Percentiles rank a stretch among this genome's conserved stretches.
These are phyloP conservation scores for Excoecaria cochinchinensis DNA, from an alignment of 345 rosid species.

Conservation along the genomic window DNA sequence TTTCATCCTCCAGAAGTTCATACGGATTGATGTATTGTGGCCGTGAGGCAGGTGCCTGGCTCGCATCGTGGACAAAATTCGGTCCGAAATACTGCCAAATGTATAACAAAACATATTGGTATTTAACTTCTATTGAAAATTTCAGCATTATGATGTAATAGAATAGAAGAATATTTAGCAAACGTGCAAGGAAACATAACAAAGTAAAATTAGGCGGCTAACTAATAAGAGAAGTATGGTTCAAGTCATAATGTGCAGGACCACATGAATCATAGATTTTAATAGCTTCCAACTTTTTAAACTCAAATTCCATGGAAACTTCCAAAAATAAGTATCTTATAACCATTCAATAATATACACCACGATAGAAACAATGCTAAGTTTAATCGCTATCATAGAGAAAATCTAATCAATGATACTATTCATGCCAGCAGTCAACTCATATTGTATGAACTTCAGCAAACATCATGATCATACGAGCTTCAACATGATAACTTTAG, in stretches of 20 bases:
- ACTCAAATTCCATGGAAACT: neutral
- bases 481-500: neutral
- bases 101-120: slow-evolving; percentile 12
- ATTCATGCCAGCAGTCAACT: neutral
- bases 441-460: neutral
- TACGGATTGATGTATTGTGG: slow-evolving; percentile 71
- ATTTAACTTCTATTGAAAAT: neutral
- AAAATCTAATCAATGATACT: neutral
- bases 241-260: neutral
- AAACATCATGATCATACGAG: neutral
- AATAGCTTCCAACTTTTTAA: neutral
- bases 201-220: neutral
- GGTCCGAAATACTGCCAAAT: slow-evolving; percentile 62
- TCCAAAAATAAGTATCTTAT: neutral
- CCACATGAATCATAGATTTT: neutral
- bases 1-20: slow-evolving; percentile 73
- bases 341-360: neutral
- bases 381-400: too few relatives aligned
- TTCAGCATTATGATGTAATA: neutral
- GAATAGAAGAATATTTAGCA: neutral
- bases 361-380: neutral
- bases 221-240: neutral
- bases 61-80: slow-evolving; percentile 66
- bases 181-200: neutral
- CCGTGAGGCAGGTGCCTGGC: slow-evolving; percentile 36